These are phyloP conservation scores for Solanum phureja DNA, from an alignment of 257 asterid genomes.

Conservation along the genomic window DNA sequence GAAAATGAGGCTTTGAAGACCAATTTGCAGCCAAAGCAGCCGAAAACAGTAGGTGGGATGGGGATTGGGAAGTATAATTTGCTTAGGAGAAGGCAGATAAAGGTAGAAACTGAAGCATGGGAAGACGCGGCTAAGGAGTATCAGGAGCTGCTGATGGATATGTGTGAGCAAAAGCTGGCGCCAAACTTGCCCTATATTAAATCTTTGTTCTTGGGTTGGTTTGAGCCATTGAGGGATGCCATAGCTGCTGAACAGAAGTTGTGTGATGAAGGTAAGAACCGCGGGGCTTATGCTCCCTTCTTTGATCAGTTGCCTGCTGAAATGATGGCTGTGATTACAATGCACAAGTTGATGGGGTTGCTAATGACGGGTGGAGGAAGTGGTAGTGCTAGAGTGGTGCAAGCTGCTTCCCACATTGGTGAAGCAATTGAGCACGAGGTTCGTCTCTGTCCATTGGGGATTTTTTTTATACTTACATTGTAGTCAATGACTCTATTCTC, in stretches of 20 bases:
- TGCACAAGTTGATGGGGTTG: slow-evolving; percentile 90
- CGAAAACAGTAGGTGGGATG: slow-evolving; percentile 50
- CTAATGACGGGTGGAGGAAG: slow-evolving; percentile 75
- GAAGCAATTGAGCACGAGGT: slow-evolving; percentile 98
- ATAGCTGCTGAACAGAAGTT: slow-evolving; percentile 71
- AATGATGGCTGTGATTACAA: slow-evolving; percentile 92
- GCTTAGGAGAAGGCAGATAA: slow-evolving; percentile 72
- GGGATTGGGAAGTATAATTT: slow-evolving; percentile 49
- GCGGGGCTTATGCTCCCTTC: slow-evolving; percentile 40
- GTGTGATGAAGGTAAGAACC: slow-evolving; percentile 44
- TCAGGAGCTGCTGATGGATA: slow-evolving; percentile 67
- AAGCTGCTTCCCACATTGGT: slow-evolving; percentile 67
- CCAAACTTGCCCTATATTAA: slow-evolving; percentile 90
- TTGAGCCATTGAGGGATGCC: slow-evolving; percentile 83
- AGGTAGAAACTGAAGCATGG: slow-evolving; percentile 90
- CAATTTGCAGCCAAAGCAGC: slow-evolving; percentile 26
- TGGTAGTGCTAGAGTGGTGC: slow-evolving; percentile 72
- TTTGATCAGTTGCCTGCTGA: slow-evolving; percentile 77
- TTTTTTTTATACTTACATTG: not conserved
- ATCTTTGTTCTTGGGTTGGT: slow-evolving; percentile 89
- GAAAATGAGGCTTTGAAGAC: slow-evolving; percentile 16
- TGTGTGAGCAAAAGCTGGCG: slow-evolving; percentile 95
- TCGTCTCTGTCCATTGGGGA: not conserved
- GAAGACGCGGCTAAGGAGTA: slow-evolving; percentile 80
- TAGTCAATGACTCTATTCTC: not conserved